Percentiles rank a stretch among this genome's conserved stretches.
These are phyloP conservation scores for Thelonectria olida DNA, from an alignment of 2,329 filamentous ascomycete species.

Conservation along the genomic window DNA sequence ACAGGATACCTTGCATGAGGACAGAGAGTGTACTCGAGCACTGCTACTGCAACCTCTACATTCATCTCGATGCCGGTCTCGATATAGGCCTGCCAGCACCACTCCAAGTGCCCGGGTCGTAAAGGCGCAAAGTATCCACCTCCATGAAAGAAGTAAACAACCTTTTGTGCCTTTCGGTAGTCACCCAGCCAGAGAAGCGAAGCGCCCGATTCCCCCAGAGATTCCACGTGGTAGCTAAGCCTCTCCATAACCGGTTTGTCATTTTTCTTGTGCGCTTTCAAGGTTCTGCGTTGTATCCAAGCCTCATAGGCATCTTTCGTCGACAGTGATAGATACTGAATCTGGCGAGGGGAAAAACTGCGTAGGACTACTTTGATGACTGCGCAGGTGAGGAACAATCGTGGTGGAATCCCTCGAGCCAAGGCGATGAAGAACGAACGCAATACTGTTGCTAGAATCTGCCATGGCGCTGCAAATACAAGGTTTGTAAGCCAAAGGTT, in stretches of 20 bases:
- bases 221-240: conserved; percentile 14
- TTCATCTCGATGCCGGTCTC: conserved; percentile 7
- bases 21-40: conserved; percentile 44
- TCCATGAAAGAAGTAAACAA: conserved; percentile 1
- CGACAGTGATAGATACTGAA: conserved; percentile 16
- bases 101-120: background rate
- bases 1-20: conserved; percentile 39
- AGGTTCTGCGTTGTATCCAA: conserved; percentile 7
- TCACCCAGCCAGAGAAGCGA: conserved; percentile 13
- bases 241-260: background rate
- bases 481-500: too few species aligned
- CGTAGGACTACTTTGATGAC: conserved; percentile 5
- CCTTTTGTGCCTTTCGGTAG: background rate
- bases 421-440: too few species aligned
- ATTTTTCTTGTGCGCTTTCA: background rate
- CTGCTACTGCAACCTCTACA: conserved; percentile 31
- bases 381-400: conserved; percentile 3
- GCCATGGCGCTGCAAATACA: too few species aligned
- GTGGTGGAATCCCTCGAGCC: background rate
- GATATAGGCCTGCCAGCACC: background rate
- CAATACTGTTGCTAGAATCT: too few species aligned
- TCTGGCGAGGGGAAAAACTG: conserved; percentile 8
- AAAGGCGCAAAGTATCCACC: background rate
- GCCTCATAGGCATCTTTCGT: conserved; percentile 9
- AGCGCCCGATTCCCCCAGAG: conserved; percentile 5